Percentiles rank a stretch among this genome's conserved stretches.
Conservation (phyloP, 352 stramenopile species). For the Aphanomyces astaci region DNA sequence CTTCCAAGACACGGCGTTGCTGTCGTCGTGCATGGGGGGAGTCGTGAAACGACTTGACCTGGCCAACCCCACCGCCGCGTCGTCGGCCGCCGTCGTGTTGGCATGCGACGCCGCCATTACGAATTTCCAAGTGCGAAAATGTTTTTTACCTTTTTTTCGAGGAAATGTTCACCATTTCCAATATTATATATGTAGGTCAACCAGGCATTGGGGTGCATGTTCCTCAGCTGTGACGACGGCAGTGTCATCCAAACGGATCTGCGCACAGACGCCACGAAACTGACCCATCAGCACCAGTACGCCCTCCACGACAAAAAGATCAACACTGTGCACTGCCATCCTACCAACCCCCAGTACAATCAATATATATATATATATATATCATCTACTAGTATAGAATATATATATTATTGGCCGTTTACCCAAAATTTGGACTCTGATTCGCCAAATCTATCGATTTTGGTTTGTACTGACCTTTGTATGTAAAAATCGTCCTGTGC, state of each 20-base stretch:
- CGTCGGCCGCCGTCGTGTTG: constrained; percentile 33
- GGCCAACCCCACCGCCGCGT: constrained; percentile 36
- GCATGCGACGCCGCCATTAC: constrained; percentile 43
- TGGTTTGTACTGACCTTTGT: too few relatives aligned
- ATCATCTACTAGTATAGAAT: too few relatives aligned
- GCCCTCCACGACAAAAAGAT: constrained; percentile 77
- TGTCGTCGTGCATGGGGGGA: constrained; percentile 68
- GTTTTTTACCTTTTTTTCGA: too few relatives aligned
- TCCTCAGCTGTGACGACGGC: constrained; percentile 60
- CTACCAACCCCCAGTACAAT: constrained; percentile 49
- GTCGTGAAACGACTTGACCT: constrained; percentile 64
- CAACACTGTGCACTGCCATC: constrained; percentile 76
- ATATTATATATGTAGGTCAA: background rate
- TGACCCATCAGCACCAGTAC: constrained; percentile 32
- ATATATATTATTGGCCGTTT: too few relatives aligned
- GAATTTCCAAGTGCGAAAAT: constrained; percentile 35
- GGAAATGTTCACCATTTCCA: too few relatives aligned
- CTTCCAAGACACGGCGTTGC: constrained; percentile 52
- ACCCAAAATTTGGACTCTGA: too few relatives aligned
- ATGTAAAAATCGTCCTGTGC: too few relatives aligned
- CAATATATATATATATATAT: too few relatives aligned
- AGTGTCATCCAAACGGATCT: constrained; percentile 46
- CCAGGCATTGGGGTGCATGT: constrained; percentile 22
- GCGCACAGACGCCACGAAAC: constrained; percentile 29
- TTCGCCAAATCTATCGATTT: too few relatives aligned